Percentiles rank a stretch among this genome's conserved stretches.
These are phyloP conservation scores for Biscogniauxia sp. DNA, from an alignment of 2,329 filamentous ascomycete genomes.

Conservation along the genomic window DNA sequence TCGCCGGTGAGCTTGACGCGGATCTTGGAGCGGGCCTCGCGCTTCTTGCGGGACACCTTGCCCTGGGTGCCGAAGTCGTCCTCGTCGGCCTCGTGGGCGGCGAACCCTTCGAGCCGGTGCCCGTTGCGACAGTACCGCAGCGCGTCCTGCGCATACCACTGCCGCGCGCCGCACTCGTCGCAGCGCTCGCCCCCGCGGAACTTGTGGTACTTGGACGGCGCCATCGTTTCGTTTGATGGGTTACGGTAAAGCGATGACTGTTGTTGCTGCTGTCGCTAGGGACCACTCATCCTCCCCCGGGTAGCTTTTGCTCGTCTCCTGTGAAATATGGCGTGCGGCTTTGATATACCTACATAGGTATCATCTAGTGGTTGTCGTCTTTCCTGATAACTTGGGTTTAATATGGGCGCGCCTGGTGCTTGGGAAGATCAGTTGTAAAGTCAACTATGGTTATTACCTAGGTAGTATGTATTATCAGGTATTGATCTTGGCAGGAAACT, in stretches of 20 bases:
- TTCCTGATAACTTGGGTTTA: too few relatives aligned
- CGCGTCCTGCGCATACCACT: constrained; percentile 73
- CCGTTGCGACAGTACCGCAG: constrained; percentile 77
- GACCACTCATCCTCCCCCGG: too few relatives aligned
- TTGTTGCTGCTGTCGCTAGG: background rate
- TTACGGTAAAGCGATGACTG: background rate
- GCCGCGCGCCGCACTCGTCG: constrained; percentile 66
- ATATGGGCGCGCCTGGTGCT: too few relatives aligned
- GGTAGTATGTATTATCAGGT: too few relatives aligned
- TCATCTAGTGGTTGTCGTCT: too few relatives aligned
- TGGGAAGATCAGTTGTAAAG: too few relatives aligned
- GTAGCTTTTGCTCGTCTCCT: too few relatives aligned
- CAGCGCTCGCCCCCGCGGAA: constrained; percentile 55
- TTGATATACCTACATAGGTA: too few relatives aligned
- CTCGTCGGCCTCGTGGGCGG: constrained; percentile 57
- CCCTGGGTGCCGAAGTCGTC: constrained; percentile 67
- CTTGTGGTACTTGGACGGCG: constrained; percentile 44
- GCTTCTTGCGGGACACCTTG: constrained; percentile 53
- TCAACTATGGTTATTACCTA: too few relatives aligned
- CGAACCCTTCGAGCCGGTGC: constrained; percentile 69
- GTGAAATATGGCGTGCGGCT: too few relatives aligned
- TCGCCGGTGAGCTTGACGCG: constrained; percentile 60
- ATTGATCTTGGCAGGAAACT: too few relatives aligned
- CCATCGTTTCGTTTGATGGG: constrained; percentile 30
- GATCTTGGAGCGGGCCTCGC: constrained; percentile 52